Conservation (phyloP, 352 stramenopile genomes). For the Peronospora belbahrii region DNA sequence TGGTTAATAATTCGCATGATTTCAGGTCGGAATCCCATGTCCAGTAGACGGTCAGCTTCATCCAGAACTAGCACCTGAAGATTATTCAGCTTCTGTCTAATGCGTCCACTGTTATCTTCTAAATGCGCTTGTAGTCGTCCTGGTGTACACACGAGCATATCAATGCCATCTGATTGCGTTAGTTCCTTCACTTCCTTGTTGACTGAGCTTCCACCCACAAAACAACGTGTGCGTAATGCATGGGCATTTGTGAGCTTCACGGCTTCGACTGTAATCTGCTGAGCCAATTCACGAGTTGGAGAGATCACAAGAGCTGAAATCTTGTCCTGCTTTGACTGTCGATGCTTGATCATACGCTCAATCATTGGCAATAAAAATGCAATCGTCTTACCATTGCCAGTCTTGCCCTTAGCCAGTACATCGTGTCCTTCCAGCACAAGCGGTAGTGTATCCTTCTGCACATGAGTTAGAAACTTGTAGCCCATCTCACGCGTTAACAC, state of each 20-base stretch:
- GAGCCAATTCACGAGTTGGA: slow-evolving; percentile 92
- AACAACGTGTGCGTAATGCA: slow-evolving; percentile 69
- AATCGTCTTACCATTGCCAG: slow-evolving; percentile 87
- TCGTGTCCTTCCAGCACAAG: slow-evolving; percentile 71
- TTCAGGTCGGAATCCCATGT: slow-evolving; percentile 93
- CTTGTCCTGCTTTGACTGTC: slow-evolving; percentile 30
- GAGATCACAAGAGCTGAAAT: slow-evolving; percentile 91
- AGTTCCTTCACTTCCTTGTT: slow-evolving; percentile 61
- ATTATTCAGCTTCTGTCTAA: slow-evolving; percentile 51
- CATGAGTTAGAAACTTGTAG: slow-evolving; percentile 83
- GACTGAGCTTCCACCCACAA: slow-evolving; percentile 86
- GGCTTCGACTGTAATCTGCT: slow-evolving; percentile 91
- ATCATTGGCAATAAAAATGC: slow-evolving; percentile 79
- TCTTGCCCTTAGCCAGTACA: slow-evolving; percentile 88
- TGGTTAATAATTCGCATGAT: slow-evolving; percentile 84
- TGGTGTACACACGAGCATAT: slow-evolving; percentile 95
- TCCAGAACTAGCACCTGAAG: slow-evolving; percentile 82
- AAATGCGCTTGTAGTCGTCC: slow-evolving; percentile 94
- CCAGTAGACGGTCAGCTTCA: slow-evolving; percentile 93
- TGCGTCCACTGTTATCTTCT: slow-evolving; percentile 85
- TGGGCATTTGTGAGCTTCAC: slow-evolving; percentile 84
- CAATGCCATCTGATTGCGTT: slow-evolving; percentile 30
- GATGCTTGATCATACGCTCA: slow-evolving; percentile 60
- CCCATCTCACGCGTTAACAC: slow-evolving; percentile 69
- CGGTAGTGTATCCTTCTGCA: slow-evolving; percentile 85